Percentiles rank a stretch among this genome's conserved stretches.
phyloP scores from a whole-genome alignment of 805 yeast genomes.

The Wickerhamomyces subpelliculosus region DNA sequence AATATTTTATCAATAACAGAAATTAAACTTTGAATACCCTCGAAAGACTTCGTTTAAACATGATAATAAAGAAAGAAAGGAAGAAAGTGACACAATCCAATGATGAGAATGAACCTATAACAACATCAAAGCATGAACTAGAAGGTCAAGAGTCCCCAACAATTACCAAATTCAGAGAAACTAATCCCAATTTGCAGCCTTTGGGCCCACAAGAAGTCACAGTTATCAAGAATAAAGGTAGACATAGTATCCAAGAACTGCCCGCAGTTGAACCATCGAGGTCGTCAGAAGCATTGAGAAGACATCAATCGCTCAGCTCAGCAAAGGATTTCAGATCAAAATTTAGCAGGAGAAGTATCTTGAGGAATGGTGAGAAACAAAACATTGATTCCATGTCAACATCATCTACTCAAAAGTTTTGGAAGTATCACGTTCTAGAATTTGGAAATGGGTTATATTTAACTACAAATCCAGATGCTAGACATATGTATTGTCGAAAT shows the following conservation, averaged over 20 bases:
- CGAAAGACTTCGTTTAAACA: neutral
- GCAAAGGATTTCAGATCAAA: neutral
- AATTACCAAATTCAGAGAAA: neutral
- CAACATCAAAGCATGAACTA: neutral
- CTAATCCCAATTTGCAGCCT: constrained; percentile 21
- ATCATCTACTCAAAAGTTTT: constrained; percentile 9
- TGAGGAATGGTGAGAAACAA: neutral
- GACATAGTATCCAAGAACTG: constrained; percentile 1
- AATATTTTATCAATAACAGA: no score
- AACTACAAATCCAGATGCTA: constrained; percentile 59
- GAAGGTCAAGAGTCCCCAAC: constrained; percentile 1
- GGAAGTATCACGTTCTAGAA: constrained; percentile 53
- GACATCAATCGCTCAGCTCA: neutral
- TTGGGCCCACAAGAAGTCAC: constrained; percentile 5
- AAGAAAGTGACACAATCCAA: neutral
- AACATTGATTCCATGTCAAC: neutral
- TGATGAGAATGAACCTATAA: neutral
- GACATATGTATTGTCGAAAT: constrained; percentile 50
- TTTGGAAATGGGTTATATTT: constrained; percentile 50
- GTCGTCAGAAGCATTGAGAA: neutral
- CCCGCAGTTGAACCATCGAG: constrained; percentile 1
- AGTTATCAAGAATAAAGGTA: constrained; percentile 1
- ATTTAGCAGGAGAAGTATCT: neutral
- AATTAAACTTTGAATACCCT: no score
- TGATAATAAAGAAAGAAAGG: neutral